Conservation (phyloP, 805 yeast species). For the Yarrowia hollandica region DNA sequence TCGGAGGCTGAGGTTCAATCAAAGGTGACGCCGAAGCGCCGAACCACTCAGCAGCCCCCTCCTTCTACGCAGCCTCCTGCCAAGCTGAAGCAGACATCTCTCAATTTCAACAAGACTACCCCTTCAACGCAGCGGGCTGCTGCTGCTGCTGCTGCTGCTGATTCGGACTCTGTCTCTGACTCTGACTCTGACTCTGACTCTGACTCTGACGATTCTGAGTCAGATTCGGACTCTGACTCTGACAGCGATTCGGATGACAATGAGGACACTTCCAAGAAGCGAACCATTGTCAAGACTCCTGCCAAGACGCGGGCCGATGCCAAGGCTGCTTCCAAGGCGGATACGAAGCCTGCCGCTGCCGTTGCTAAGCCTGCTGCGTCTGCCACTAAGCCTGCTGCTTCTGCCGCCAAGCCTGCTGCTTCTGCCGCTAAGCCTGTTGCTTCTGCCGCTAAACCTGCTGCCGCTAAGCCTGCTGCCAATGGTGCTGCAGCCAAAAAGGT, state of each 20-base stretch:
- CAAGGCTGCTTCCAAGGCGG: background rate
- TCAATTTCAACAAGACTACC: background rate
- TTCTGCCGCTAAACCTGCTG: background rate
- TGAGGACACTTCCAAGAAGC: constrained; percentile 9
- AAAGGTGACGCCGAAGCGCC: background rate
- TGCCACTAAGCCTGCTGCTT: background rate
- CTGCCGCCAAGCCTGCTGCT: background rate
- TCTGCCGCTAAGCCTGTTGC: background rate
- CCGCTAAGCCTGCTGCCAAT: background rate
- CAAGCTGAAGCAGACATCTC: background rate
- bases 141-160: background rate
- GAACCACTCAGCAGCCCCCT: background rate
- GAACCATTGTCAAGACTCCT: constrained; percentile 8
- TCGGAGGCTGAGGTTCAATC: background rate
- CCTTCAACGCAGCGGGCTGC: background rate
- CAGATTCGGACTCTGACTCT: background rate
- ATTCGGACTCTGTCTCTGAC: background rate
- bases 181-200: background rate
- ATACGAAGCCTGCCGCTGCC: background rate
- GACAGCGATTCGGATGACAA: constrained; percentile 1
- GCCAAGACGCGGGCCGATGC: background rate
- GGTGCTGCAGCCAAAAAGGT: background rate
- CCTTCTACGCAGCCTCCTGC: background rate
- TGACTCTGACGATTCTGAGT: constrained; percentile 1
- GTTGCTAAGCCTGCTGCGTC: background rate